Conservation (phyloP, 345 rosid species). For the Chamaenerion angustifolium region DNA sequence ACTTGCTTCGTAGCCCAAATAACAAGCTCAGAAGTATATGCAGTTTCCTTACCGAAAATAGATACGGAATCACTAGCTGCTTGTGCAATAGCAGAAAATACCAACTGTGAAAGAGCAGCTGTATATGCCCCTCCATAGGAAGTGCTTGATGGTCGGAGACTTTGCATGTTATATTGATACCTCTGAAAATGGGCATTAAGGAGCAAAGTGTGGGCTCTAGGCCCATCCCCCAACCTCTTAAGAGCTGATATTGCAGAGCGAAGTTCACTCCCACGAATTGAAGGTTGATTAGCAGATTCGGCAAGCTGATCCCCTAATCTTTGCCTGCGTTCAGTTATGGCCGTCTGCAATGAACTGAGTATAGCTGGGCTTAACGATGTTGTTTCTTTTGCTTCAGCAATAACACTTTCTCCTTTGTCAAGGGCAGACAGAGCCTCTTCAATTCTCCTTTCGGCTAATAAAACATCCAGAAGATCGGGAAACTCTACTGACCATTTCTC, state of each 20-base stretch:
- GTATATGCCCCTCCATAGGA: slow-evolving; percentile 99
- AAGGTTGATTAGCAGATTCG: slow-evolving; percentile 91
- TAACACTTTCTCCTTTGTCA: slow-evolving; percentile 70
- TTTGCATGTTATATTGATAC: slow-evolving; percentile 84
- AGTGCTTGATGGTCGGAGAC: slow-evolving; percentile 90
- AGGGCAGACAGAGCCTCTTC: slow-evolving; percentile 84
- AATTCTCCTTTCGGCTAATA: slow-evolving; percentile 91
- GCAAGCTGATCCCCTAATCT: slow-evolving; percentile 95
- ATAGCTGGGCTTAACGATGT: slow-evolving; percentile 31
- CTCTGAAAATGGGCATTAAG: slow-evolving; percentile 81
- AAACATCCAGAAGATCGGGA: slow-evolving; percentile 82
- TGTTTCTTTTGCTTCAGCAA: slow-evolving; percentile 51
- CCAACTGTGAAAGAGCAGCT: slow-evolving; percentile 95
- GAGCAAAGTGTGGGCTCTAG: slow-evolving; percentile 86
- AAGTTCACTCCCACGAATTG: slow-evolving; percentile 85
- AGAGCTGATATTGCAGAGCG: slow-evolving; percentile 90
- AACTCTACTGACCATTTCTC: slow-evolving; percentile 81
- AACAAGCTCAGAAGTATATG: slow-evolving; percentile 92
- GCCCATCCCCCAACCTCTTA: slow-evolving; percentile 93
- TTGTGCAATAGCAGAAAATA: slow-evolving; percentile 91
- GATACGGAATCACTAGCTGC: slow-evolving; percentile 78
- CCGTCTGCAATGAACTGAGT: slow-evolving; percentile 39
- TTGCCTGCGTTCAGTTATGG: slow-evolving; percentile 58
- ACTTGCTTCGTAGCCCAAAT: slow-evolving; percentile 97
- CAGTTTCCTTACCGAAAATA: slow-evolving; percentile 78